Percentiles rank a stretch among this genome's conserved stretches.
Evolutionary conservation across 2,329 filamentous ascomycete species (phyloP).

Genomic region (Hymenoscyphus fraxineus): DNA sequence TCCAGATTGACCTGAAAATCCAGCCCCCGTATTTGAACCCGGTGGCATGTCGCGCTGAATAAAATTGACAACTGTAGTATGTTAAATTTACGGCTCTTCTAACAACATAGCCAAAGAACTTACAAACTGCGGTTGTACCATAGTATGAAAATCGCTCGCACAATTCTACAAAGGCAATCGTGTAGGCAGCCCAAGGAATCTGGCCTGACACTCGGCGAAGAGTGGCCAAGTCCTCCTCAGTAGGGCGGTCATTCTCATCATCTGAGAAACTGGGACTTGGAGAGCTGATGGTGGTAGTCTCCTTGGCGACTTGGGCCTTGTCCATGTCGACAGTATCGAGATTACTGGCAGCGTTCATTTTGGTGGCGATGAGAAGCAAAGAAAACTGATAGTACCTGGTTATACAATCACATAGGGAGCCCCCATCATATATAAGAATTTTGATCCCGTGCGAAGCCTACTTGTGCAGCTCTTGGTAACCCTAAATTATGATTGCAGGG

Average conservation of each 20-base stretch:
- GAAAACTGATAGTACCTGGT: constrained; percentile 4
- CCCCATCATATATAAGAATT: constrained; percentile 5
- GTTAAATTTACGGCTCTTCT: background rate
- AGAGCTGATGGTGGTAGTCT: background rate
- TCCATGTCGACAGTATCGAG: constrained; percentile 11
- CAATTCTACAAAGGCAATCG: constrained; percentile 59
- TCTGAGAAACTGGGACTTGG: background rate
- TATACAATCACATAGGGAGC: background rate
- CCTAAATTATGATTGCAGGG: background rate
- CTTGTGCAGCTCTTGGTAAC: background rate
- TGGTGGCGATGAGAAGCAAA: constrained; percentile 1
- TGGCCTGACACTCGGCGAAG: constrained; percentile 27
- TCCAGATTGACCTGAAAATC: constrained; percentile 34
- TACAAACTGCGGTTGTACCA: constrained; percentile 58
- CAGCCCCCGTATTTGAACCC: constrained; percentile 12
- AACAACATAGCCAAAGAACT: constrained; percentile 28
- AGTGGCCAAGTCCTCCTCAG: constrained; percentile 28
- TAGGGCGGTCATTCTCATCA: constrained; percentile 16
- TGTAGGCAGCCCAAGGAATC: constrained; percentile 35
- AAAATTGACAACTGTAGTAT: constrained; percentile 9
- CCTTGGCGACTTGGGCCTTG: constrained; percentile 8
- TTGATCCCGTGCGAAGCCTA: background rate
- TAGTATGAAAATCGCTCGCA: constrained; percentile 63
- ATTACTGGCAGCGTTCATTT: constrained; percentile 12
- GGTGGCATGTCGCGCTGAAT: constrained; percentile 11